Conservation (phyloP, 371 early-diverging fungal species). For the Saksenaea oblongispora region DNA sequence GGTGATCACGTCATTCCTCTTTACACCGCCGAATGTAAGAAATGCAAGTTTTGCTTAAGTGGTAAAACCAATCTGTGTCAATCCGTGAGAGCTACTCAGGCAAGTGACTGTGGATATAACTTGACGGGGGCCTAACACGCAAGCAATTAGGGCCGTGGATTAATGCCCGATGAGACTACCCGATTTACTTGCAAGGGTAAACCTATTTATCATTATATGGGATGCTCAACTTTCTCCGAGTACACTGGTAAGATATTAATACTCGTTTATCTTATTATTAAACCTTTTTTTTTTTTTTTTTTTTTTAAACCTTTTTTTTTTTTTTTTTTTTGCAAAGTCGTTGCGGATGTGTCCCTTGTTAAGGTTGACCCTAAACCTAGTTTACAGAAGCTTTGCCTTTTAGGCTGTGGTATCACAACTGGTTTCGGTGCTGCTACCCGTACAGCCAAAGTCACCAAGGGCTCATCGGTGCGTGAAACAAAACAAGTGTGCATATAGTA, state of each 20-base stretch:
- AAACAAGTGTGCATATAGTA: neutral
- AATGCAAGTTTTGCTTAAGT: slow-evolving; percentile 95
- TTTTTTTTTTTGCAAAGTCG: slow-evolving; percentile 53
- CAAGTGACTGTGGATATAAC: slow-evolving; percentile 14
- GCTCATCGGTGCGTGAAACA: slow-evolving; percentile 49
- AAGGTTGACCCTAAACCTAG: slow-evolving; percentile 82
- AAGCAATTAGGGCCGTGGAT: slow-evolving; percentile 70
- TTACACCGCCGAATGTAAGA: slow-evolving; percentile 90
- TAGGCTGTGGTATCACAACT: slow-evolving; percentile 96
- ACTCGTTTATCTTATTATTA: neutral
- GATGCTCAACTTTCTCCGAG: slow-evolving; percentile 93
- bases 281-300: neutral
- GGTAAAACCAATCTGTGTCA: slow-evolving; percentile 97
- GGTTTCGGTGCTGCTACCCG: slow-evolving; percentile 95
- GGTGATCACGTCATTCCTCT: slow-evolving; percentile 97
- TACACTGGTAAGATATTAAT: slow-evolving; percentile 69
- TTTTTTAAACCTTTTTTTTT: neutral
- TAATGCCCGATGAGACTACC: slow-evolving; percentile 95
- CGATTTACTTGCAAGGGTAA: slow-evolving; percentile 93
- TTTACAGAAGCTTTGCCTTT: slow-evolving; percentile 84
- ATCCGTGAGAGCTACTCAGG: slow-evolving; percentile 87
- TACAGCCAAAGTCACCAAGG: slow-evolving; percentile 87
- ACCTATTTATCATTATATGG: slow-evolving; percentile 94
- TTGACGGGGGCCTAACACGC: neutral
- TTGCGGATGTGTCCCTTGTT: slow-evolving; percentile 88